Evolutionary conservation across 441 rosid genomes (phyloP).

Genomic region (Pelargonium myrrhifolium): DNA sequence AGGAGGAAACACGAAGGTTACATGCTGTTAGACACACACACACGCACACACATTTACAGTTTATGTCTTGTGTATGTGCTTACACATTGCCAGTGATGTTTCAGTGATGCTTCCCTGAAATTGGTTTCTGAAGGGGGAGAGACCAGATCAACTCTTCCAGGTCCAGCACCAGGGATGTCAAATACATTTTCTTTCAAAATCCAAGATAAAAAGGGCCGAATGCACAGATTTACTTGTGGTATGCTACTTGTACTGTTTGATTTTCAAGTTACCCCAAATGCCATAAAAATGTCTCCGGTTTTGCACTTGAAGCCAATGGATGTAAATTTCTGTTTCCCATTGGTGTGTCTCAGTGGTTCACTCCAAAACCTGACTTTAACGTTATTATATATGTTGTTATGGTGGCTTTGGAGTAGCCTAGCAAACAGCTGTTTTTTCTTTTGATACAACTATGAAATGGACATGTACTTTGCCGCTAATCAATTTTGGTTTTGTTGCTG

Average conservation of each 20-base stretch:
- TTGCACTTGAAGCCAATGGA: not conserved
- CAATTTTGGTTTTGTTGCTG: slow-evolving; percentile 12
- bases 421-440: not conserved
- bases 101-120: slow-evolving; percentile 81
- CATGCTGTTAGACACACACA: not conserved
- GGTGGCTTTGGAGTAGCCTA: not conserved
- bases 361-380: not conserved
- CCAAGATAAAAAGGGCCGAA: slow-evolving; percentile 70
- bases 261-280: not conserved
- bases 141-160: slow-evolving; percentile 50
- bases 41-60: not conserved
- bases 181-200: slow-evolving; percentile 73
- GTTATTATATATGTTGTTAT: not conserved
- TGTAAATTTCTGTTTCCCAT: slow-evolving; percentile 2
- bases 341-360: slow-evolving; percentile 3
- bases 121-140: slow-evolving; percentile 69
- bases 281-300: not conserved
- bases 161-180: slow-evolving; percentile 31
- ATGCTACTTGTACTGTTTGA: slow-evolving; percentile 17
- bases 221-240: slow-evolving; percentile 95
- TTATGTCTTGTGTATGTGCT: slow-evolving; percentile 13
- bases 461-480: not conserved
- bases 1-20: slow-evolving; percentile 71
- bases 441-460: not conserved
- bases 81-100: slow-evolving; percentile 16